phyloP scores from a whole-genome alignment of 1,139 yeast genomes.

The Geotrichum armillariae region DNA sequence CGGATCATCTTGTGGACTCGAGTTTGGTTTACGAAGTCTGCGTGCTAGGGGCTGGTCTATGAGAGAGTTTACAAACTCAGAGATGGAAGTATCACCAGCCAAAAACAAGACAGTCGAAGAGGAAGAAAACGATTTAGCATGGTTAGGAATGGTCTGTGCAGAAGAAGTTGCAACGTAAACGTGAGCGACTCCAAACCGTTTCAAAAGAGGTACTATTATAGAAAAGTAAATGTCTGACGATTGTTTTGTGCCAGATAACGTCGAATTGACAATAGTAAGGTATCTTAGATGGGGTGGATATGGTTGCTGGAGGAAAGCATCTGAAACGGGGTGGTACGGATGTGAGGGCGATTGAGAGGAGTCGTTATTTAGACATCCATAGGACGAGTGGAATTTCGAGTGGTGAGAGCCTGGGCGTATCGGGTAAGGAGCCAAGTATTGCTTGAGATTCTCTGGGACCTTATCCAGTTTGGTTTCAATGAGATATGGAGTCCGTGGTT shows the following conservation, averaged over 20 bases:
- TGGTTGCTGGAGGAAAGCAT: constrained; percentile 5
- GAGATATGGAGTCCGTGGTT: constrained; percentile 18
- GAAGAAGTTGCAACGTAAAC: constrained; percentile 40
- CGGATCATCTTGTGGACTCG: constrained; percentile 9
- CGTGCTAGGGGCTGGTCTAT: constrained; percentile 10
- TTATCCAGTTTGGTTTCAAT: constrained; percentile 19
- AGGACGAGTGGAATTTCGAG: background rate
- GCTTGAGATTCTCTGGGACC: constrained; percentile 21
- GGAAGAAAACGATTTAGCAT: constrained; percentile 36
- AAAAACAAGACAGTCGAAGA: constrained; percentile 55
- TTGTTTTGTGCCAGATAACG: constrained; percentile 32
- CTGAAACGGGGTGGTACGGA: background rate
- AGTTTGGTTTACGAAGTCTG: background rate
- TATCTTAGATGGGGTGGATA: constrained; percentile 32
- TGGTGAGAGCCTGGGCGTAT: constrained; percentile 12
- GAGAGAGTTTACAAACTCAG: constrained; percentile 65
- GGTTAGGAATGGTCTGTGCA: constrained; percentile 34
- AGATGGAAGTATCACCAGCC: constrained; percentile 85
- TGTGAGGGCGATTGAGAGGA: background rate
- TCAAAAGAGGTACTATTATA: constrained; percentile 36
- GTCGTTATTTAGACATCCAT: background rate
- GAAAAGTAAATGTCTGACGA: constrained; percentile 35
- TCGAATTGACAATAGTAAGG: constrained; percentile 39
- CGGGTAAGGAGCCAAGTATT: constrained; percentile 22
- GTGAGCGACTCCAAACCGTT: constrained; percentile 37